These are phyloP conservation scores for Wallacemonas collosoma DNA, from an alignment of 208 protist genomes.

Conservation along the genomic window DNA sequence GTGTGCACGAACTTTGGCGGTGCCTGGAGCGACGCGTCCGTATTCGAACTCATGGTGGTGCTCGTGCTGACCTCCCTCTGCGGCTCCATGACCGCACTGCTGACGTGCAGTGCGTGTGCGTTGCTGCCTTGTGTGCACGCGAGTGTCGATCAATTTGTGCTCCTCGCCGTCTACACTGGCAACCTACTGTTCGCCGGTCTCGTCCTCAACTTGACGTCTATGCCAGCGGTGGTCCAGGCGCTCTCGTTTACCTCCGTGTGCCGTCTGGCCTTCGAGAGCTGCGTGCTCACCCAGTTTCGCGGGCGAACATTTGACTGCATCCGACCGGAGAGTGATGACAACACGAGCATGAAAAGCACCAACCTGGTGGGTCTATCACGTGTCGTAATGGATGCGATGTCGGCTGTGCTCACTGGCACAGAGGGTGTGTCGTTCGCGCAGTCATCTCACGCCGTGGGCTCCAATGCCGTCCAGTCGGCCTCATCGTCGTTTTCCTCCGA, in stretches of 20 bases:
- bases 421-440: too few relatives aligned
- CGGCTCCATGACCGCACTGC: conserved; percentile 49
- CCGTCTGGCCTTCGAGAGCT: conserved; percentile 59
- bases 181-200: conserved; percentile 60
- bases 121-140: conserved; percentile 27
- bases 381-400: too few relatives aligned
- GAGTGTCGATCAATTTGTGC: conserved; percentile 27
- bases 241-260: conserved; percentile 49
- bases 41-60: conserved; percentile 56
- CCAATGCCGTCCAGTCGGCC: too few relatives aligned
- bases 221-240: conserved; percentile 38
- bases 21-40: conserved; percentile 44
- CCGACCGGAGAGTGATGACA: not conserved
- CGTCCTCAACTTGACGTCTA: conserved; percentile 61
- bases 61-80: conserved; percentile 57
- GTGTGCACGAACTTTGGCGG: conserved; percentile 48
- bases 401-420: too few relatives aligned
- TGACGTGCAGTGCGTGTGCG: conserved; percentile 34
- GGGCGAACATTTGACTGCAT: conserved; percentile 49
- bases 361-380: not conserved
- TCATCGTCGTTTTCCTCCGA: not conserved
- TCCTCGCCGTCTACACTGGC: conserved; percentile 63
- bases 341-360: not conserved
- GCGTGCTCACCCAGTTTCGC: conserved; percentile 54
- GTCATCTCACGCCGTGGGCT: too few relatives aligned